phyloP scores from a whole-genome alignment of 768 basidiomycete genomes.

The Leccinum pellstonianum region DNA sequence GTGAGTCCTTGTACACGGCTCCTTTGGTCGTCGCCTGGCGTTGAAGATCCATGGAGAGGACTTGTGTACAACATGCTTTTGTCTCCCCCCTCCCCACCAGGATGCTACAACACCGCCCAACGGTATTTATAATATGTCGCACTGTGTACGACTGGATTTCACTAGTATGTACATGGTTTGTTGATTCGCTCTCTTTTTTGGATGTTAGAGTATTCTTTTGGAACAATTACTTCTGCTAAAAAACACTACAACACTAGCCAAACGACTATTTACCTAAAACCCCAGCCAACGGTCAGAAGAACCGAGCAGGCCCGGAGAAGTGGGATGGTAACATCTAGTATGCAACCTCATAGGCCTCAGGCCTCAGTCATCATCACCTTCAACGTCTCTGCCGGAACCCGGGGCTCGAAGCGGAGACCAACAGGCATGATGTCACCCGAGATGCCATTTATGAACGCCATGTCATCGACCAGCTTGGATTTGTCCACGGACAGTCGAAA shows the following conservation, averaged over 20 bases:
- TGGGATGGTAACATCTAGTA: neutral
- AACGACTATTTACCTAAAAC: neutral
- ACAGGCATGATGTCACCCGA: conserved; percentile 41
- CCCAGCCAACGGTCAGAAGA: neutral
- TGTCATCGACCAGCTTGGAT: conserved; percentile 49
- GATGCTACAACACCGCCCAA: neutral
- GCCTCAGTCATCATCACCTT: conserved; percentile 2
- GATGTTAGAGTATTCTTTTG: neutral
- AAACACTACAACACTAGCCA: neutral
- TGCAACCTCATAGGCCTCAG: neutral
- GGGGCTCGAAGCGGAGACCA: conserved; percentile 49
- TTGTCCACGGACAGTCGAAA: conserved; percentile 51
- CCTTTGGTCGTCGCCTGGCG: neutral
- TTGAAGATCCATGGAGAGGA: neutral
- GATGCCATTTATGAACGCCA: conserved; percentile 43
- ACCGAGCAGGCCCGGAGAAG: neutral
- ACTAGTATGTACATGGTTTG: neutral
- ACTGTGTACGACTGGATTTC: neutral
- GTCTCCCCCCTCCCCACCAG: neutral
- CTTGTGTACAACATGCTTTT: neutral
- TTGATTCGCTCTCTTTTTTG: neutral
- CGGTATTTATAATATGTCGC: neutral
- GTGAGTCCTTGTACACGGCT: neutral
- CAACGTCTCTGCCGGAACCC: conserved; percentile 22
- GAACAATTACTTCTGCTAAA: neutral